Base-by-base conservation (phyloP, 176 grass and related monocot species). In the Chloris gayana region DNA sequence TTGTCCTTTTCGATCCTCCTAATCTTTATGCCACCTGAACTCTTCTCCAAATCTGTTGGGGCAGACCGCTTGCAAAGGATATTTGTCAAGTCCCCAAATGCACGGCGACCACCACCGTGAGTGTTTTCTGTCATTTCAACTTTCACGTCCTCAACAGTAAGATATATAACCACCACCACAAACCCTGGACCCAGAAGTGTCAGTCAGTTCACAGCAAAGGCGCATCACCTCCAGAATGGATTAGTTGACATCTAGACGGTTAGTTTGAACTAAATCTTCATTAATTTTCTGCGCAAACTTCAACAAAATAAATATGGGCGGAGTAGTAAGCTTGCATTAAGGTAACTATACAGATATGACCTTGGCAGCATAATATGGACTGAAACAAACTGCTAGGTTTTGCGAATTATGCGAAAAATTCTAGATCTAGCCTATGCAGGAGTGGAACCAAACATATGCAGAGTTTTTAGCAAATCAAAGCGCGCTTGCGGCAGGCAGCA, bases 71-170 rank as follows among this genome's bases (percentile, higher is more conserved):
- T 89, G 78, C 72, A 63, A 61, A 89, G 59, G 60, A 78, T 41
- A 72, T 89, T 89, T 15, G 78, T 85, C 60, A 89, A 39, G 67
- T 89, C 83, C 17, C 67, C 78, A 15, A 89, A 60, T 39, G 47
- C 73, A n/a, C 32, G 73, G 19, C 83, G 87, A 2, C 10, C 78
- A 68, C 72, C 67, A 21, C 46, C 83, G 17, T 77, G 82, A 39
- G 22, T 59, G 59, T 59, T 78, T 41, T 82, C 73, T 26, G 59
- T 9, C 87, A 89, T 85, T n/a, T 14, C 60, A 78, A 33, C n/a
- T n/a, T 50, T 41, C 24, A 67, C 67, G 47, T 75, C 18, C 24
- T 18, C 47, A 51, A 18, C 49, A 58, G 19, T 46, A 15, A 19
- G 72, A 4, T 76, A 72, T 17, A 77, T 5, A 74, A 73, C 44